Evolutionary conservation across 176 grass and related monocot species (phyloP).

Genomic region (Oryza officinalis): DNA sequence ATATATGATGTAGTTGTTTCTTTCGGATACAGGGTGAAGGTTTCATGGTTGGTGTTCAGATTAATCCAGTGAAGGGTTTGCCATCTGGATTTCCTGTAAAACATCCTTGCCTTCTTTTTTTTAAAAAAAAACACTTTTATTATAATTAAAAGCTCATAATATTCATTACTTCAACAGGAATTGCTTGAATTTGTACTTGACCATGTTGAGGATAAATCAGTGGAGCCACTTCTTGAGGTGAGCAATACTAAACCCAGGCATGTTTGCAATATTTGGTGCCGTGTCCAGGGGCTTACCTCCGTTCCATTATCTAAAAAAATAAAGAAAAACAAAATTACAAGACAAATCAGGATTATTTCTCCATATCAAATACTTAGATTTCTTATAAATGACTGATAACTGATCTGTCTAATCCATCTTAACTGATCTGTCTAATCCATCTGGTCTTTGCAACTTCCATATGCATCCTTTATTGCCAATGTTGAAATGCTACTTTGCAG

Average conservation of each 20-base stretch:
- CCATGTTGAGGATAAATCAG: slow-evolving; percentile 87
- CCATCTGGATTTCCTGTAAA: slow-evolving; percentile 98
- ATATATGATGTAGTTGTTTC: not conserved
- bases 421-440: too few species aligned
- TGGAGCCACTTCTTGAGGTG: slow-evolving; percentile 83
- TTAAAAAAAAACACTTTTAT: not conserved
- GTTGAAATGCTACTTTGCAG: slow-evolving; percentile 46
- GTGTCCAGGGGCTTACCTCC: not conserved
- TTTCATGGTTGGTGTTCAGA: slow-evolving; percentile 98
- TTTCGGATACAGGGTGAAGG: slow-evolving; percentile 72
- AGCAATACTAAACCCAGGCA: slow-evolving; percentile 22
- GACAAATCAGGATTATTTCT: slow-evolving; percentile 3
- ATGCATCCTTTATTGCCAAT: slow-evolving; percentile 32
- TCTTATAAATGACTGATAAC: not conserved
- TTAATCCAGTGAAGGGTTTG: slow-evolving; percentile 87
- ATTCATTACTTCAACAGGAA: slow-evolving; percentile 49
- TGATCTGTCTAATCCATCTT: too few species aligned
- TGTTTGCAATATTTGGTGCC: not conserved
- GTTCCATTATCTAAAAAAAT: not conserved
- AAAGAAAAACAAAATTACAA: slow-evolving; percentile 4
- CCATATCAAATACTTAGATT: slow-evolving; percentile 17
- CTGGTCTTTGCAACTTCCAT: not conserved
- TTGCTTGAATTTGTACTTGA: slow-evolving; percentile 91
- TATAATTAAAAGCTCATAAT: slow-evolving; percentile 26
- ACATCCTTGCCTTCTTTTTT: slow-evolving; percentile 31